Percentiles rank a stretch among this genome's conserved stretches.
phyloP scores from a whole-genome alignment of 1,284 basidiomycete species.

The Tetrapyrgos nigripes region DNA sequence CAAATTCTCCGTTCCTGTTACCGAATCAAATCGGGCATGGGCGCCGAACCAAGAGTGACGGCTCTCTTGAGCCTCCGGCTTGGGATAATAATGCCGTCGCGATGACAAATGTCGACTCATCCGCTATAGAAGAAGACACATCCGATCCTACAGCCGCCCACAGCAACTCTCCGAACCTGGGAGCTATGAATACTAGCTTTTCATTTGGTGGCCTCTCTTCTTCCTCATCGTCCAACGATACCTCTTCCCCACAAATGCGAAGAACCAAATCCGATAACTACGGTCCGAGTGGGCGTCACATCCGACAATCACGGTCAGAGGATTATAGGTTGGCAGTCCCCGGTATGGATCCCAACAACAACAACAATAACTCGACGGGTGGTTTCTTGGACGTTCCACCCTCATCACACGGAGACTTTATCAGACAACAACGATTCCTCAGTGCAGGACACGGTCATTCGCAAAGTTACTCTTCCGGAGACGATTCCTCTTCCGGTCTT shows the following conservation, averaged over 20 bases:
- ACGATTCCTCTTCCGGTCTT: conserved; percentile 1
- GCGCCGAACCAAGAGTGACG: conserved; percentile 65
- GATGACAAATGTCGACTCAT: conserved; percentile 22
- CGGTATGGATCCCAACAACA: conserved; percentile 2
- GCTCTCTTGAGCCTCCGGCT: conserved; percentile 56
- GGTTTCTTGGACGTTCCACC: conserved; percentile 35
- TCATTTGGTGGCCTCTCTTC: conserved; percentile 32
- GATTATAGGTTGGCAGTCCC: conserved; percentile 42
- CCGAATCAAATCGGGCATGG: not conserved
- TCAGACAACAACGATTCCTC: conserved; percentile 38
- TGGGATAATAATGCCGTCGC: conserved; percentile 19
- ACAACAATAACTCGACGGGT: not conserved
- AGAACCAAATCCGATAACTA: conserved; percentile 60
- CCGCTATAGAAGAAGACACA: conserved; percentile 40
- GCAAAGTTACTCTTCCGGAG: conserved; percentile 7
- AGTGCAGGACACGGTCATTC: conserved; percentile 14
- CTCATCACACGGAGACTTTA: conserved; percentile 46
- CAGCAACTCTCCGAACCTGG: conserved; percentile 32
- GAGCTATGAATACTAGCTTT: conserved; percentile 29
- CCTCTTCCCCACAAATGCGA: conserved; percentile 53
- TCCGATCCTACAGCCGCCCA: conserved; percentile 51
- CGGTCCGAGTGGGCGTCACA: conserved; percentile 40
- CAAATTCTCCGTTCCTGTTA: not conserved
- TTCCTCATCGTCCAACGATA: conserved; percentile 13
- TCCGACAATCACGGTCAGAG: conserved; percentile 58